Evolutionary conservation across 169 alveolate genomes (phyloP).

Genomic region (Eimeria brunetti): DNA sequence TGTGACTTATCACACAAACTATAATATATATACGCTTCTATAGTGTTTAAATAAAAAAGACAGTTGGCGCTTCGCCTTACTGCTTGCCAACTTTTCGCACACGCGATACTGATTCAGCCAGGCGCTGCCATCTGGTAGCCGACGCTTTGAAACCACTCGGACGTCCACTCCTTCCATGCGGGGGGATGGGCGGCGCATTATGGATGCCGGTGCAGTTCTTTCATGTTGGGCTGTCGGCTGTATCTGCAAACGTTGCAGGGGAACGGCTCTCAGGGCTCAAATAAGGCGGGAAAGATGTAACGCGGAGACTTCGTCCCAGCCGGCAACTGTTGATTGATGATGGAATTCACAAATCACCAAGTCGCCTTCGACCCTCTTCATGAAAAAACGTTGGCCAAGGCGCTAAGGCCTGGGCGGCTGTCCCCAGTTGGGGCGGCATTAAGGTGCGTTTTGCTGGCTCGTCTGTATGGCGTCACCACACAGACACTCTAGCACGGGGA

Average conservation of each 20-base stretch:
- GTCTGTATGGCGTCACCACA: slow-evolving; percentile 28
- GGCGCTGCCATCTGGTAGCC: slow-evolving; percentile 59
- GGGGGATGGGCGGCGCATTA: slow-evolving; percentile 67
- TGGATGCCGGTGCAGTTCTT: slow-evolving; percentile 1
- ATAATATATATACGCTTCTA: neutral
- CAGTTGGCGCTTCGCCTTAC: neutral
- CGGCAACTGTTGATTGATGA: neutral
- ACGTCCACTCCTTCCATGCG: slow-evolving; percentile 68
- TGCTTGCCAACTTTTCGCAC: slow-evolving; percentile 60
- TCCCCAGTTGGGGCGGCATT: slow-evolving; percentile 56
- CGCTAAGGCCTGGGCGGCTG: slow-evolving; percentile 50
- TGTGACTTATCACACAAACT: neutral
- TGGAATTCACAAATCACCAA: neutral
- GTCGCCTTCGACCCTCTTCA: neutral
- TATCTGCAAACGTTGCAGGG: neutral
- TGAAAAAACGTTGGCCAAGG: slow-evolving; percentile 23
- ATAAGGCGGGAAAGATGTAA: neutral
- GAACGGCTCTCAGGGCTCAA: neutral
- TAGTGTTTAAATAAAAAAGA: neutral
- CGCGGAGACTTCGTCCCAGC: neutral
- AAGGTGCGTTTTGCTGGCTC: slow-evolving; percentile 35
- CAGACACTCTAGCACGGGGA: neutral
- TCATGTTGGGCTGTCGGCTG: slow-evolving; percentile 14
- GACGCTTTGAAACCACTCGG: slow-evolving; percentile 62
- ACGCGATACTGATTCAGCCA: slow-evolving; percentile 67